Conservation (phyloP, 202 grass and related monocot species). For the Bolboschoenoplectus hybrid region DNA sequence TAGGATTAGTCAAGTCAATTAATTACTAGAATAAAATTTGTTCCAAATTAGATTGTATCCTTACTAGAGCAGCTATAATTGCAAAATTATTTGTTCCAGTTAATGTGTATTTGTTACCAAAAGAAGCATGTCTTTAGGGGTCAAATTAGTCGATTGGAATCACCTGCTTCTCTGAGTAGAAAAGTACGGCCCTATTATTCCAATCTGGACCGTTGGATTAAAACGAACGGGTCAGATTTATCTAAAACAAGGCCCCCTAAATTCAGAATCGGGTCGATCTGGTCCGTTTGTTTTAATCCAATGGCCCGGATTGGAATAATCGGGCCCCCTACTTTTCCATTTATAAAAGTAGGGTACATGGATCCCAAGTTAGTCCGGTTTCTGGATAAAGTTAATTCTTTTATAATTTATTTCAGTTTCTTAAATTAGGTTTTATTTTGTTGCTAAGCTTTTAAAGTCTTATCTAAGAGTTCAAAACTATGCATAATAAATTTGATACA, state of each 20-base stretch:
- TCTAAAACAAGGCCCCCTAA: neutral
- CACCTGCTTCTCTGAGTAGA: neutral
- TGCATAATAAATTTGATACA: neutral
- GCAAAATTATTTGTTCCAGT: neutral
- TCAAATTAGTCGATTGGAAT: constrained; percentile 8
- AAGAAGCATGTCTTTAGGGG: neutral
- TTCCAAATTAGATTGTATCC: neutral
- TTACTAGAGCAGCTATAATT: neutral
- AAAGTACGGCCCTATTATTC: neutral
- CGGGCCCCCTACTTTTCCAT: neutral
- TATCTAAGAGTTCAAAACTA: constrained; percentile 2
- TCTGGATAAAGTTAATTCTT: neutral
- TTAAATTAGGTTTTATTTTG: neutral
- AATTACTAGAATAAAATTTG: neutral
- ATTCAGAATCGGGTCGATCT: neutral
- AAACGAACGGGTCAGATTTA: neutral
- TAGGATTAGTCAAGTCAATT: constrained; percentile 2
- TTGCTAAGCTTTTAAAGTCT: neutral
- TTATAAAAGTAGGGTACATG: neutral
- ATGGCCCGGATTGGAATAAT: neutral
- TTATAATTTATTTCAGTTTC: constrained; percentile 14
- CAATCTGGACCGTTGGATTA: neutral
- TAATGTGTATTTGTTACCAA: neutral
- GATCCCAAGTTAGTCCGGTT: neutral
- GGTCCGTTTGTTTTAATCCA: neutral